Evolutionary conservation across 2,329 filamentous ascomycete genomes (phyloP).

Genomic region (Fusarium circinatum): DNA sequence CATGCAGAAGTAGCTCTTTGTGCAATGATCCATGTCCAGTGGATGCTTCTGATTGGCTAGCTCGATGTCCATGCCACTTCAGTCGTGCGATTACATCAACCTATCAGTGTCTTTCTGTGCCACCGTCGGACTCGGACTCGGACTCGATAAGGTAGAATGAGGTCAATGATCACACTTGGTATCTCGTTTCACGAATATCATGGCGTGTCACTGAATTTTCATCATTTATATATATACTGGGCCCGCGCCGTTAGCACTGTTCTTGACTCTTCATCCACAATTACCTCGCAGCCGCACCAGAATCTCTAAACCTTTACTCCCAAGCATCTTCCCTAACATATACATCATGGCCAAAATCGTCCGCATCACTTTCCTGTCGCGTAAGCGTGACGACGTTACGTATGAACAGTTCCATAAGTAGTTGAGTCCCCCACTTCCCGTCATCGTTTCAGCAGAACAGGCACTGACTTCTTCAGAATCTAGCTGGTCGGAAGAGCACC

Average conservation of each 20-base stretch:
- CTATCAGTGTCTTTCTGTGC: not conserved
- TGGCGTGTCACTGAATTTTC: too few species aligned
- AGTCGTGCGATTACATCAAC: not conserved
- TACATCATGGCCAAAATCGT: not conserved
- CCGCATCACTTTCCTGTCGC: not conserved
- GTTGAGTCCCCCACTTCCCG: not conserved
- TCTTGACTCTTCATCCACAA: fast-evolving
- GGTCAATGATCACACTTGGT: not conserved
- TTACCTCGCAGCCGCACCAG: too few species aligned
- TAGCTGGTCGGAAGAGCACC: not conserved
- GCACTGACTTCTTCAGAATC: fast-evolving
- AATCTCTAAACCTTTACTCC: too few species aligned
- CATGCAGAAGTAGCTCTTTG: not conserved
- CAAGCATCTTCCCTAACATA: not conserved
- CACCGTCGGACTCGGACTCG: not conserved
- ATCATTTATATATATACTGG: not conserved
- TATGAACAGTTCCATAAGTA: not conserved
- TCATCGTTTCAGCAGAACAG: not conserved
- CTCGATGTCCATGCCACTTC: not conserved
- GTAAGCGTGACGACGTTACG: not conserved
- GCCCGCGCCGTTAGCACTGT: fast-evolving
- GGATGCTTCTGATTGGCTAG: not conserved
- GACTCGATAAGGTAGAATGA: not conserved
- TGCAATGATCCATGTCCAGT: fast-evolving
- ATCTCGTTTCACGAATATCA: not conserved